Evolutionary conservation across 2,329 filamentous ascomycete species (phyloP).

Genomic region (Diaporthe citrichinensis): DNA sequence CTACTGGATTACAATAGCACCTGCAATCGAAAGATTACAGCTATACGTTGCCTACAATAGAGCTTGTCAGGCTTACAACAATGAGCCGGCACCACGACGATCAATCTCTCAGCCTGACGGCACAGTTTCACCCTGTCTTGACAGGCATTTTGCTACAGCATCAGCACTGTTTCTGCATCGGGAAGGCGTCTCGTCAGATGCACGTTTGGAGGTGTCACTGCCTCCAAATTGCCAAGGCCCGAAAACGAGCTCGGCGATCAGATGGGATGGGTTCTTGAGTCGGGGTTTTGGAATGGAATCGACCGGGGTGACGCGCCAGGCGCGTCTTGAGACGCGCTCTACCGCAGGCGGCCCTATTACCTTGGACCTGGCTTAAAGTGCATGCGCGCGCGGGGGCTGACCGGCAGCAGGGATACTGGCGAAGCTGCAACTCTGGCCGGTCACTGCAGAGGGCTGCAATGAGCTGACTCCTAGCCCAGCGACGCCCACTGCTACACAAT

Average conservation of each 20-base stretch:
- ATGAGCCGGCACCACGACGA: slow-evolving; percentile 27
- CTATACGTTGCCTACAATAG: background rate
- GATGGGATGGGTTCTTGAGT: slow-evolving; percentile 31
- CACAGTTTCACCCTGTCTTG: slow-evolving; percentile 14
- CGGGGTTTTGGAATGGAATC: slow-evolving; percentile 20
- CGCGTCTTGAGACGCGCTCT: slow-evolving; percentile 34
- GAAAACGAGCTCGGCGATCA: slow-evolving; percentile 36
- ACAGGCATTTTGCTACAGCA: slow-evolving; percentile 32
- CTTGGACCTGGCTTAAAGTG: slow-evolving; percentile 29
- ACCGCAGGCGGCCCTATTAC: slow-evolving; percentile 29
- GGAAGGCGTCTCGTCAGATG: slow-evolving; percentile 19
- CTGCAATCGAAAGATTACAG: background rate
- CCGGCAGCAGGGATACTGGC: slow-evolving; percentile 28
- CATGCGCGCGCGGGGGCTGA: slow-evolving; percentile 29
- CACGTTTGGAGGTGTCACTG: slow-evolving; percentile 27
- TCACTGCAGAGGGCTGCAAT: slow-evolving; percentile 8
- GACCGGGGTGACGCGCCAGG: slow-evolving; percentile 38
- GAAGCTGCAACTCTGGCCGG: slow-evolving; percentile 2
- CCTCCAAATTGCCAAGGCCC: slow-evolving; percentile 29
- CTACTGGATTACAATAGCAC: background rate
- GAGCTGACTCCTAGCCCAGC: slow-evolving; percentile 21
- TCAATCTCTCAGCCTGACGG: slow-evolving; percentile 14
- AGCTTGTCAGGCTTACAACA: background rate
- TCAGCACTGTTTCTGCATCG: slow-evolving; percentile 31
- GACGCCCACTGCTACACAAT: slow-evolving; percentile 32